Conservation (phyloP, 768 basidiomycete genomes). For the Mycena polygramma region DNA sequence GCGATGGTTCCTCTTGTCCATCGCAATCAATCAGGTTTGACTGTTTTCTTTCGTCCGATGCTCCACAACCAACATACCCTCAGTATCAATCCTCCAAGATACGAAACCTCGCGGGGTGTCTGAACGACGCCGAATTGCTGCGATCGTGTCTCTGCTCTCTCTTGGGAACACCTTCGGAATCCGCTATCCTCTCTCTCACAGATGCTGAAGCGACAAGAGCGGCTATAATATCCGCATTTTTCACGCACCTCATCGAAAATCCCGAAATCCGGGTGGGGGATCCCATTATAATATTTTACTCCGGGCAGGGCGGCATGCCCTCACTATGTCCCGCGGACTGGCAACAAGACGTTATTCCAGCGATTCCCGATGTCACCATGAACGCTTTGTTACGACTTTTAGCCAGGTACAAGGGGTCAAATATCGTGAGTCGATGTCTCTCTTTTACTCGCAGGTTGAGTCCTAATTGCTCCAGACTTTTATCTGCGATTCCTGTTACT, state of each 20-base stretch:
- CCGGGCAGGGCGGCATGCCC: background rate
- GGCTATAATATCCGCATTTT: background rate
- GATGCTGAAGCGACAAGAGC: slow-evolving; percentile 1
- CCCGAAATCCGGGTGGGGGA: background rate
- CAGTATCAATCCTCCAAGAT: background rate
- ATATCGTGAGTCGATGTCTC: slow-evolving; percentile 18
- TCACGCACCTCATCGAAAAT: slow-evolving; percentile 1
- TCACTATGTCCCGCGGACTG: background rate
- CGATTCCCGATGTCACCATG: slow-evolving; percentile 23
- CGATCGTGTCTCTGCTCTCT: background rate
- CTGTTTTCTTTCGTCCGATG: too few relatives aligned
- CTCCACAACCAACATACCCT: too few relatives aligned
- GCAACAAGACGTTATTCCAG: background rate
- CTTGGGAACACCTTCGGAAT: background rate
- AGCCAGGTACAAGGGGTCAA: slow-evolving; percentile 21
- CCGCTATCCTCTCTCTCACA: background rate
- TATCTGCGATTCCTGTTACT: background rate
- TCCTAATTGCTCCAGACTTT: background rate
- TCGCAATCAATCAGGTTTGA: too few relatives aligned
- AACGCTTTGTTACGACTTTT: slow-evolving; percentile 12
- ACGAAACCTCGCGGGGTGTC: background rate
- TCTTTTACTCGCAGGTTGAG: background rate
- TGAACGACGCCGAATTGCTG: background rate
- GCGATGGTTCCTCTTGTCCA: too few relatives aligned
- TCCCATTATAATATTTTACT: background rate